Base-by-base conservation (phyloP, 129 eudicot species). In the Saposhnikovia divaricata region DNA sequence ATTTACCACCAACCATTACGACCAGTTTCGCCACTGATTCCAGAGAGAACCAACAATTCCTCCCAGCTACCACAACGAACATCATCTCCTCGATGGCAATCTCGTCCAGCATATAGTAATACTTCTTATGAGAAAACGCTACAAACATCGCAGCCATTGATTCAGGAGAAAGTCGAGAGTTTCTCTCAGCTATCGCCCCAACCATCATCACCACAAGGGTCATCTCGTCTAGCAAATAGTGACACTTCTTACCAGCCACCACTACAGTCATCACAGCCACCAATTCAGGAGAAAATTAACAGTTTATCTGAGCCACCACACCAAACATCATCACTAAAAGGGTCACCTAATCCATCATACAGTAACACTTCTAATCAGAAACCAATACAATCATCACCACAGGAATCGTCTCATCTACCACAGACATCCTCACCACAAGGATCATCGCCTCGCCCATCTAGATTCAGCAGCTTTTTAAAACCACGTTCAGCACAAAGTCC, bases 361-460 rank as follows among this genome's bases (percentile, higher is more conserved):
- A 15, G 10, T 70, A 70, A 38, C 75, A 37, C n/a, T 70, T 38
- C 75, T 70, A 28, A 15, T 70, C 75, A 38, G 45, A 46, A 34
- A 16, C 45, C 23, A 5, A 13, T 70, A 70, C 75, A 70, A 38
- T 70, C 75, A 70, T 70, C 75, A 37, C 75, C 46, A 14, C 75
- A 37, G 45, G 75, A 38, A 34, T 15, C 46, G 0, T 25, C 75
- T 70, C 75, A 70, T 70, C 43, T 15, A 38, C 75, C 43, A 34
- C 75, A 70, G 45, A 70, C 75, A 6, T 38, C 12, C 12, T 34
- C 46, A 38, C 75, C 75, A 70, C 75, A 38, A 38, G 43, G 44
- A 38, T 37, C 75, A 70, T 70, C 75, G 38, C 75, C 75, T 38
- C 75, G 21, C 15, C 75, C 75, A 31, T 28, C 40, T 27, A 66